These are phyloP conservation scores for Cucurbita pepo DNA, from an alignment of 306 rosid genomes.

Conservation along the genomic window DNA sequence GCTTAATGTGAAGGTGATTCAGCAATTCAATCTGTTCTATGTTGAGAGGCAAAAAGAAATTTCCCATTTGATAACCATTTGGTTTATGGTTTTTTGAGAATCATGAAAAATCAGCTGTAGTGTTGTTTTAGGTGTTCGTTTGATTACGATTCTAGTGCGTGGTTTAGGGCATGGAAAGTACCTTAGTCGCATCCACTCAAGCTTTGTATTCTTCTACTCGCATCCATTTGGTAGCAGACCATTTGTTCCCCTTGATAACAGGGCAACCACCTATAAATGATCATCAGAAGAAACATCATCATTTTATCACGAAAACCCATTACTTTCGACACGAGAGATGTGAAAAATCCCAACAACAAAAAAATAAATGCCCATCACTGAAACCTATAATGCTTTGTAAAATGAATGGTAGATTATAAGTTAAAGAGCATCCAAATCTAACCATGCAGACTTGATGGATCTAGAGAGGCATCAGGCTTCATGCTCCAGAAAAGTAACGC, in stretches of 20 bases:
- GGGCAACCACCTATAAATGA: slow-evolving; percentile 88
- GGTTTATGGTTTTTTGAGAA: no score
- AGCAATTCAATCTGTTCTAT: background rate
- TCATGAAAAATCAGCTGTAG: no score
- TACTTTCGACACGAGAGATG: background rate
- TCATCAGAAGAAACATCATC: background rate
- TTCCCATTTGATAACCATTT: no score
- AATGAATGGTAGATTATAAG: background rate
- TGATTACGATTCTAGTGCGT: background rate
- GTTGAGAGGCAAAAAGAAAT: background rate
- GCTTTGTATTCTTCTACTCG: slow-evolving; percentile 59
- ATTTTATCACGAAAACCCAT: background rate
- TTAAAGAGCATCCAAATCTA: slow-evolving; percentile 7
- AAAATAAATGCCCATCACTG: background rate
- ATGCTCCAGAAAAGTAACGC: slow-evolving; percentile 99
- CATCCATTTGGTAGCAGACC: slow-evolving; percentile 97
- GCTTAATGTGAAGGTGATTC: background rate
- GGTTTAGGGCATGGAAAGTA: background rate
- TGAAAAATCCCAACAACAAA: background rate
- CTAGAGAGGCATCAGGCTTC: slow-evolving; percentile 83
- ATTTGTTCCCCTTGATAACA: slow-evolving; percentile 84
- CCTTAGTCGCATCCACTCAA: slow-evolving; percentile 19
- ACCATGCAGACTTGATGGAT: slow-evolving; percentile 97
- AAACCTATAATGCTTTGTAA: background rate
- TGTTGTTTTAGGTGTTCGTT: background rate